phyloP scores from a whole-genome alignment of 1,139 yeast species.

The Pichia terricola region DNA sequence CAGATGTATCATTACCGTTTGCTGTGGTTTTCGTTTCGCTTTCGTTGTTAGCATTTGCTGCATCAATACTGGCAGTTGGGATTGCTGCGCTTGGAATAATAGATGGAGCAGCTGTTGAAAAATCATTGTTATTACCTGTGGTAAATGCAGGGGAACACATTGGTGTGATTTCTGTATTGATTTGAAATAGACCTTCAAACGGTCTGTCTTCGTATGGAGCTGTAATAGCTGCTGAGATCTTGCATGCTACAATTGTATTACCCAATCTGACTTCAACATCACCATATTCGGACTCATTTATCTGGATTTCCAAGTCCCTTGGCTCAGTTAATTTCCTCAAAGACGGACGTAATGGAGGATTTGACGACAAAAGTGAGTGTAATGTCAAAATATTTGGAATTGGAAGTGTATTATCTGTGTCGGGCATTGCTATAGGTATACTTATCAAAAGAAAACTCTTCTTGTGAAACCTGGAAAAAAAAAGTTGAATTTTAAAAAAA shows the following conservation, averaged over 20 bases:
- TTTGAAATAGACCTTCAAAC: conserved; percentile 80
- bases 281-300: conserved; percentile 42
- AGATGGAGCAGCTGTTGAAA: conserved; percentile 12
- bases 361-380: conserved; percentile 8
- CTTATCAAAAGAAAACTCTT: too few relatives aligned
- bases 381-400: conserved; percentile 11
- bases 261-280: conserved; percentile 75
- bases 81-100: conserved; percentile 10
- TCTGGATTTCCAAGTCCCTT: conserved; percentile 35
- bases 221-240: conserved; percentile 72
- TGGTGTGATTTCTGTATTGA: conserved; percentile 78
- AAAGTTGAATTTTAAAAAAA: not conserved
- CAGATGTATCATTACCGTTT: conserved; percentile 1
- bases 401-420: conserved; percentile 10
- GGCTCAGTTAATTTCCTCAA: conserved; percentile 11
- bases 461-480: too few relatives aligned
- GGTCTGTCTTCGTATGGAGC: conserved; percentile 88
- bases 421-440: conserved; percentile 3
- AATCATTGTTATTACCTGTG: conserved; percentile 35
- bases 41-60: not conserved
- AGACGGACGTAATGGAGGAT: conserved; percentile 12
- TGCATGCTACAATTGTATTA: conserved; percentile 60
- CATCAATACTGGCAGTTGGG: not conserved
- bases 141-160: conserved; percentile 86
- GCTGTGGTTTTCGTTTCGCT: not conserved